Conservation (phyloP, 2,329 filamentous ascomycete genomes). For the Trichophyton benhamiae region DNA sequence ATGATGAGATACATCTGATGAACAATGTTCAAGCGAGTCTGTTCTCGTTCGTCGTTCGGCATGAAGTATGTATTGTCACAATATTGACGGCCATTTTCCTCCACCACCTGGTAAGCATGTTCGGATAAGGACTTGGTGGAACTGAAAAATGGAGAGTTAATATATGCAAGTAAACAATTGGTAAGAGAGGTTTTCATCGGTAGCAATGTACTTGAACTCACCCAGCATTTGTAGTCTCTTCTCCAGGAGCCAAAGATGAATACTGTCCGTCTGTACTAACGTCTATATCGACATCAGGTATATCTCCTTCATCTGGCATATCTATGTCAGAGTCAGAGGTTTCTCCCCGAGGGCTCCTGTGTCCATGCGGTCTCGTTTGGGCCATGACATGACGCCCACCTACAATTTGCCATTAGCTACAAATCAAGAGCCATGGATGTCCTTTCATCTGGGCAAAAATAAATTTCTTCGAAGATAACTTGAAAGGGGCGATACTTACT, state of each 20-base stretch:
- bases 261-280: conserved; percentile 1
- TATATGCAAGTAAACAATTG: neutral
- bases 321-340: neutral
- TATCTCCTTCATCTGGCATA: neutral
- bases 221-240: neutral
- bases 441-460: neutral
- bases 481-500: neutral
- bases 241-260: neutral
- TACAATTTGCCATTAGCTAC: neutral
- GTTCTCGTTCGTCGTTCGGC: conserved; percentile 55
- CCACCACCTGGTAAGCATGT: conserved; percentile 40
- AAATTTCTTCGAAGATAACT: neutral
- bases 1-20: conserved; percentile 50
- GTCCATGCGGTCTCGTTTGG: conserved; percentile 6
- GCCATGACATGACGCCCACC: conserved; percentile 11
- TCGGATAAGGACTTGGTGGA: conserved; percentile 27
- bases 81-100: conserved; percentile 49
- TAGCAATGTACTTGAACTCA: neutral
- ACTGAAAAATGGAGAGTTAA: conserved; percentile 10
- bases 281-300: neutral
- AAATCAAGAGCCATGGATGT: neutral
- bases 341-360: neutral
- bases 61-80: conserved; percentile 53
- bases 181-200: neutral
- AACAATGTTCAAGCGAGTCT: conserved; percentile 49